Conservation (phyloP, 2,329 filamentous ascomycete species). For the Cordyceps cateniannulata region DNA sequence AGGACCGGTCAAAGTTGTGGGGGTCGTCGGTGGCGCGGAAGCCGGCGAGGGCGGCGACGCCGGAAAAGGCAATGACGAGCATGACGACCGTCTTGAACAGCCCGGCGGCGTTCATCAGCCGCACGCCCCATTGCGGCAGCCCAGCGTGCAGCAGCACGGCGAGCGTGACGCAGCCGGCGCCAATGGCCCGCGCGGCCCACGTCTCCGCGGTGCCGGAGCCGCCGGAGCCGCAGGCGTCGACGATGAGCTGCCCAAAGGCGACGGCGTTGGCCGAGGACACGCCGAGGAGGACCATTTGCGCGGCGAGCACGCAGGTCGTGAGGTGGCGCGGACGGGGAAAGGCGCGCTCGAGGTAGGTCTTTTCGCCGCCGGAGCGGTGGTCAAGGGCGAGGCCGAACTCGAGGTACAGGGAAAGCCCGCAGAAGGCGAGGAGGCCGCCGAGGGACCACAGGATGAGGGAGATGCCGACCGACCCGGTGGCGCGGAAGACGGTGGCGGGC, state of each 20-base stretch:
- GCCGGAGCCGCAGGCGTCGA: constrained; percentile 38
- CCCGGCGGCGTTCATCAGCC: constrained; percentile 52
- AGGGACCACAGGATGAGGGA: constrained; percentile 25
- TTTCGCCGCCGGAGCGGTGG: constrained; percentile 52
- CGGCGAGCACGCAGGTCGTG: constrained; percentile 51
- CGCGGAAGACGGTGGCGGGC: constrained; percentile 44
- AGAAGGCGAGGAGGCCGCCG: constrained; percentile 48
- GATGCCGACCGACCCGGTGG: constrained; percentile 43
- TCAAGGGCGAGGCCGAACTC: constrained; percentile 59
- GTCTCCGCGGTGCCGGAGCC: constrained; percentile 38
- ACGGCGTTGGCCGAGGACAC: constrained; percentile 54
- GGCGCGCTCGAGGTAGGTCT: constrained; percentile 60
- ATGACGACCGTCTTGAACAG: constrained; percentile 55
- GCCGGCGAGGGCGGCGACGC: constrained; percentile 50
- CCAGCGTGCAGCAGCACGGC: constrained; percentile 45
- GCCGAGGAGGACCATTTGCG: constrained; percentile 55
- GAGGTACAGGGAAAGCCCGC: constrained; percentile 54
- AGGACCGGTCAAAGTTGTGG: constrained; percentile 51
- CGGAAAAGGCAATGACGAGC: constrained; percentile 54
- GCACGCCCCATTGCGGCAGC: constrained; percentile 51
- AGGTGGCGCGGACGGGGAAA: constrained; percentile 53
- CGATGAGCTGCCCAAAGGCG: constrained; percentile 52
- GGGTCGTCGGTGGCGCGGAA: constrained; percentile 42
- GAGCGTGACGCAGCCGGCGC: constrained; percentile 47
- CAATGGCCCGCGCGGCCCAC: constrained; percentile 53